phyloP scores from a whole-genome alignment of 1,139 yeast genomes.

The Yamadazyma diospyri region DNA sequence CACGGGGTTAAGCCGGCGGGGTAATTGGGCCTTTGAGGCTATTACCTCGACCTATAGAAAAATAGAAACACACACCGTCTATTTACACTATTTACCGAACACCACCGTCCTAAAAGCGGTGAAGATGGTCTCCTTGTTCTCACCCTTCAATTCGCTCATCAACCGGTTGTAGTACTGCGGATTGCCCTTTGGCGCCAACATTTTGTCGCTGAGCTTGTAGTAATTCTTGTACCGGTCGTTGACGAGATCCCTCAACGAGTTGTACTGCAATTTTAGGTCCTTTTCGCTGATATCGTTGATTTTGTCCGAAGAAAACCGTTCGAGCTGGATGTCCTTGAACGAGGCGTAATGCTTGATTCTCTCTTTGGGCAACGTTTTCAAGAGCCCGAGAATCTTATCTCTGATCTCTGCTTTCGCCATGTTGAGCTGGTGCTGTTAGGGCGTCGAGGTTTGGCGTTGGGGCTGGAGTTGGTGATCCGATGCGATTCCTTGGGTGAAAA shows the following conservation, averaged over 20 bases:
- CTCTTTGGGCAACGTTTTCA: slow-evolving; percentile 58
- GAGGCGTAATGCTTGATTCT: slow-evolving; percentile 63
- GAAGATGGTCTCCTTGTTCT: slow-evolving; percentile 61
- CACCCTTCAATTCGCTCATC: slow-evolving; percentile 69
- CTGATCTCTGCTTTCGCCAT: slow-evolving; percentile 25
- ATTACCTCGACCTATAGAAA: too few relatives aligned
- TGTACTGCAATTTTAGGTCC: slow-evolving; percentile 57
- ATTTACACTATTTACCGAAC: slow-evolving; percentile 56
- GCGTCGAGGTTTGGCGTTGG: too few relatives aligned
- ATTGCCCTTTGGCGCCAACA: slow-evolving; percentile 76
- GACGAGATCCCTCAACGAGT: slow-evolving; percentile 54
- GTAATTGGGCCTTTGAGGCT: too few relatives aligned
- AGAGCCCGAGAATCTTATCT: slow-evolving; percentile 35
- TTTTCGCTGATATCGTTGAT: slow-evolving; percentile 35
- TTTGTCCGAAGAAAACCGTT: slow-evolving; percentile 37
- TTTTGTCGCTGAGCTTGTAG: slow-evolving; percentile 62
- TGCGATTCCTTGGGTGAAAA: background rate
- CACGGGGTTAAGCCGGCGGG: too few relatives aligned
- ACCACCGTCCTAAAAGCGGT: slow-evolving; percentile 67
- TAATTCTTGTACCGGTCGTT: slow-evolving; percentile 61
- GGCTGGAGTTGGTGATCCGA: too few relatives aligned
- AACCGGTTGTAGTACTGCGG: slow-evolving; percentile 74
- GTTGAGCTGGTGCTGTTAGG: too few relatives aligned
- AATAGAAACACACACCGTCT: too few relatives aligned
- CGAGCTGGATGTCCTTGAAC: slow-evolving; percentile 62